Base-by-base conservation (phyloP, 257 asterid genomes). In the Solanum etuberosum region DNA sequence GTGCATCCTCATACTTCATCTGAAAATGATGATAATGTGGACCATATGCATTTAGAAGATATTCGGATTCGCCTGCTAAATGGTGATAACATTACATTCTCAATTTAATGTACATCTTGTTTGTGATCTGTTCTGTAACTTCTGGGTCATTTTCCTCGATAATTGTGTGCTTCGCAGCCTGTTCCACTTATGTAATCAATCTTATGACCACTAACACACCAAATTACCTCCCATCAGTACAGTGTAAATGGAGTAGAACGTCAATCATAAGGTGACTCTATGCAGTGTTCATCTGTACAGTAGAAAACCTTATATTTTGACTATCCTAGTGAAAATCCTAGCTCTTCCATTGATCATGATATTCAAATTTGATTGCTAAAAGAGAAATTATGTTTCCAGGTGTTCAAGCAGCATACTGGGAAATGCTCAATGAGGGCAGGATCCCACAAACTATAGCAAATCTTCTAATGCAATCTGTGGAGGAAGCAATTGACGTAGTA, bases 401-500 rank as follows among this genome's bases (percentile, higher is more conserved):
- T 87, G 97, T 95, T 89, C 99, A 95, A 93, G 96, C 99, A 54
- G 96, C 99, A 88, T 96, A 97, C 92, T 97, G 99, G 99, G 95
- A 89, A 86, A 95, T 97, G 99, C 99, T 97, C 90, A 95, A 95
- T 88, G 98, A 97, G 92, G 99, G 99, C 92, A 95, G 99, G 94
- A 94, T 97, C 91, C 90, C 92, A 65, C 98, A 93, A 88, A 93
- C 90, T 71, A 97, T 91, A 25, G 95, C 98, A 65, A 95, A 92
- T 91, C 90, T 94, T 89, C 94, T 97, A 89, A 95, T 97, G 99
- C 96, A 90, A 87, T 97, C 99, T 78, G 98, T 97, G 88, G 99
- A 97, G 85, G 99, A 97, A 91, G 99, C 99, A 21, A 89, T 95
- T 78, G 99, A 97, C 88, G 87, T 90, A 88, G 92, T 95, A 84